These are phyloP conservation scores for Coffea canephora DNA, from an alignment of 257 asterid genomes.

Conservation along the genomic window DNA sequence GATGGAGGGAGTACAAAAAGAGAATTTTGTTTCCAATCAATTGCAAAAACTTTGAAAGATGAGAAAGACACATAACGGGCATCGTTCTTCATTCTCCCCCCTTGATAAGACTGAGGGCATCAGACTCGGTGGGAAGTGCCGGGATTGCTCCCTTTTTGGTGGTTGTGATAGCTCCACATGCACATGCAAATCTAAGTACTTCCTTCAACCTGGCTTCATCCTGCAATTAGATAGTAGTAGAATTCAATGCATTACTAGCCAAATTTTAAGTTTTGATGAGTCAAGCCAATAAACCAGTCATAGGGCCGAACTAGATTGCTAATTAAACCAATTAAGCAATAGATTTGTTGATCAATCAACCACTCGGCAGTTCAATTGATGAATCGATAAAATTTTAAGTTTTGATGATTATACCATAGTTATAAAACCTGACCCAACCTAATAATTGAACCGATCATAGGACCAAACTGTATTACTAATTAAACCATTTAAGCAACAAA, in stretches of 20 bases:
- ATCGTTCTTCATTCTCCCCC: slow-evolving; percentile 17
- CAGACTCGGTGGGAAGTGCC: slow-evolving; percentile 70
- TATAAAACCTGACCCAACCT: too few species aligned
- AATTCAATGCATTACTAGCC: neutral
- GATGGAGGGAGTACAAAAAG: neutral
- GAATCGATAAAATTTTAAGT: too few species aligned
- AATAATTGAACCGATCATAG: too few species aligned
- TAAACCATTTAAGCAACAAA: too few species aligned
- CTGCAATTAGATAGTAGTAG: slow-evolving; percentile 27
- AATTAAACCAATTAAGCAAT: too few species aligned
- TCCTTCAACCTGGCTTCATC: slow-evolving; percentile 73
- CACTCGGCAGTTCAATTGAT: too few species aligned
- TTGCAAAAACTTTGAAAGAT: neutral
- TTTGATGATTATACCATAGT: too few species aligned
- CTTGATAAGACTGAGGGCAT: slow-evolving; percentile 42
- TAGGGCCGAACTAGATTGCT: too few species aligned
- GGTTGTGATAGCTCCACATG: slow-evolving; percentile 96
- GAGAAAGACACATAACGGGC: neutral
- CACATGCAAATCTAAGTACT: slow-evolving; percentile 73
- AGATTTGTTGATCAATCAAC: too few species aligned
- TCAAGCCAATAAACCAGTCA: neutral
- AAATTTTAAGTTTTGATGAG: too few species aligned
- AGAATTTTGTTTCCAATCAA: neutral
- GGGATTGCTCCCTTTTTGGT: slow-evolving; percentile 97
- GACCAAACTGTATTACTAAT: too few species aligned